A percentile compares a stretch with the other conserved stretches of the same genome.
These are phyloP conservation scores for Ajuga reptans DNA, from an alignment of 305 asterid genomes.

Conservation along the genomic window DNA sequence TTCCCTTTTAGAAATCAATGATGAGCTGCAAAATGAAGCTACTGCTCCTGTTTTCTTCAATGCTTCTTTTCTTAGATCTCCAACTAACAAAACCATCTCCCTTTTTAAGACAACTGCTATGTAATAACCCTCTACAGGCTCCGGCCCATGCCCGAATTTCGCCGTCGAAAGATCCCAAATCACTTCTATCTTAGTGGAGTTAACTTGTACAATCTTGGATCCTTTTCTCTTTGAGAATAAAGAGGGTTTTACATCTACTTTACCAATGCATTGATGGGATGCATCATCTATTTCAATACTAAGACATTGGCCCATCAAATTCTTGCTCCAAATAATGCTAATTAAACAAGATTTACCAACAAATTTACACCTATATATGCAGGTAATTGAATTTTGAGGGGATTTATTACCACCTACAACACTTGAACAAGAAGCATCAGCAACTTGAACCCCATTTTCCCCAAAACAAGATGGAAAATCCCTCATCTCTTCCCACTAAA, in stretches of 20 bases:
- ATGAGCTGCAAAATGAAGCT: constrained; percentile 35
- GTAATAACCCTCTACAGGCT: constrained; percentile 73
- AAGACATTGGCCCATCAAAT: constrained; percentile 78
- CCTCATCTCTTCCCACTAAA: constrained; percentile 48
- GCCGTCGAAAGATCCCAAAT: constrained; percentile 76
- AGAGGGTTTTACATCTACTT: constrained; percentile 78
- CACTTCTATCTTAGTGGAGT: constrained; percentile 49
- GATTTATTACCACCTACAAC: constrained; percentile 38
- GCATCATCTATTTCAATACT: constrained; percentile 68
- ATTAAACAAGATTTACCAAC: constrained; percentile 62
- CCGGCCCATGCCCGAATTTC: constrained; percentile 78
- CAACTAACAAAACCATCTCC: constrained; percentile 56
- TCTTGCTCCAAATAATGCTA: constrained; percentile 66
- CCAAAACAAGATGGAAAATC: constrained; percentile 93
- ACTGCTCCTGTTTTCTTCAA: constrained; percentile 59
- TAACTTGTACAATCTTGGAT: constrained; percentile 45
- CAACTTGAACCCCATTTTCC: constrained; percentile 90
- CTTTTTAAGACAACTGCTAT: constrained; percentile 55
- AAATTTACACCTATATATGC: constrained; percentile 61
- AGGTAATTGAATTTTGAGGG: constrained; percentile 63
- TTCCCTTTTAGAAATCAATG: constrained; percentile 56
- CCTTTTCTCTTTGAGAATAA: constrained; percentile 77
- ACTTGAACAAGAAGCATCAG: constrained; percentile 77
- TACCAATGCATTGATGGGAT: constrained; percentile 59
- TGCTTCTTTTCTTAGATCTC: constrained; percentile 79